Evolutionary conservation across 805 yeast genomes (phyloP), one percentile per base, ranked within the genome.

Genomic region (Starmerella khaoyaiensis): DNA sequence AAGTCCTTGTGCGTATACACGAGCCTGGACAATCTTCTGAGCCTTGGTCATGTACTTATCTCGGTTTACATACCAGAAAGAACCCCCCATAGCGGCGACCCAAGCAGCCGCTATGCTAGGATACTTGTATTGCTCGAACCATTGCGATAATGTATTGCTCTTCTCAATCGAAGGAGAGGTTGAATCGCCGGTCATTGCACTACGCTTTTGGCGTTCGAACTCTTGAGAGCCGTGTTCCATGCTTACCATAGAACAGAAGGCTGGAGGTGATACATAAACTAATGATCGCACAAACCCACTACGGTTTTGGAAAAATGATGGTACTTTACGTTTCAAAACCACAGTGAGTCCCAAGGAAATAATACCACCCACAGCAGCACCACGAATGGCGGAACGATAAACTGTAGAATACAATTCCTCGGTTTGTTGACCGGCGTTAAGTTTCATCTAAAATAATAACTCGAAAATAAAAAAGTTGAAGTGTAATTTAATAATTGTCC

Each of bases 1-100:
- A 37, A 79, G 60, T 45, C 79, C 81, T 59, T 82, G 93, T 7
- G 94, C 93, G 55, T 80, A 81, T 75, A 81, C 81, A 71, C 93
- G 76, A 22, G 93, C 93, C 57, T 79, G 86, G 20, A 79, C 90
- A 31, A 79, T 72, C 58, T 80, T 82, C 62, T 82, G 94, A 3
- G 87, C 60, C 43, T 67, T 67, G 33, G 81, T 71, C 76, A 82
- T 68, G 56, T 74, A 63, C 42, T 72, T 74, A 54, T 81, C 93
- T 48, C 69, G 71, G 62, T 79, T 75, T 31, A 80, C 82, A 30
- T 64, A 52, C 32, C 61, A 71, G 82, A 90, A 82, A 4, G 93
- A 76, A 1, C 84, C 93, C 48, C 68, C 79, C 64, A 80, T 60
- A 2, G 87, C 74, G 21, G 74, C 77, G 3, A 81, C 84, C 93